Evolutionary conservation across 306 rosid species (phyloP).

Genomic region (Sindora glabra): DNA sequence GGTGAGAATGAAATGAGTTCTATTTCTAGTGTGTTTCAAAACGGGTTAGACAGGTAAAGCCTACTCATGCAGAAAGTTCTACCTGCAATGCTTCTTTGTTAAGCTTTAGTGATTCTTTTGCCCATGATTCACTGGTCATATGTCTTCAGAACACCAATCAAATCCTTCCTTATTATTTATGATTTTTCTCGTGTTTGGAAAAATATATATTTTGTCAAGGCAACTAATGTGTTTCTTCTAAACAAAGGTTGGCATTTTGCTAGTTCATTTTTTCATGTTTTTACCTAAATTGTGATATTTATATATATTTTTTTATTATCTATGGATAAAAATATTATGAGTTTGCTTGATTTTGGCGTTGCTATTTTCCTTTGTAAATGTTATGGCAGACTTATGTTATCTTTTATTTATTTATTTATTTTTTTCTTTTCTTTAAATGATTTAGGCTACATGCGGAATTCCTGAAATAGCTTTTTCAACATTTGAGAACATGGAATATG

Average conservation of each 20-base stretch:
- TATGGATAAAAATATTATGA: background rate
- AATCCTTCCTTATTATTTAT: slow-evolving; percentile 5
- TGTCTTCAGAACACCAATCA: slow-evolving; percentile 2
- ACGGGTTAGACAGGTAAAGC: background rate
- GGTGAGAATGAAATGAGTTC: too few relatives aligned
- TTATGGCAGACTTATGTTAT: slow-evolving; percentile 20
- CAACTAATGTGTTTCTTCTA: background rate
- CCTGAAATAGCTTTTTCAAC: slow-evolving; percentile 94
- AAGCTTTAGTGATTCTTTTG: background rate
- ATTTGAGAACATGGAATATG: slow-evolving; percentile 94
- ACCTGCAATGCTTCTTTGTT: background rate
- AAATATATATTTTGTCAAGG: background rate
- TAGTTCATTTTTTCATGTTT: background rate
- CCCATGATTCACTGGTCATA: background rate
- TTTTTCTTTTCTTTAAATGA: slow-evolving; percentile 22
- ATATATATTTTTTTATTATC: background rate
- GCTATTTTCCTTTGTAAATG: slow-evolving; percentile 9
- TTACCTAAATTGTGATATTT: background rate
- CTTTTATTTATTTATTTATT: too few relatives aligned
- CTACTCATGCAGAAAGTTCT: background rate
- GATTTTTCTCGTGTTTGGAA: slow-evolving; percentile 6
- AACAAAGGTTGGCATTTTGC: background rate
- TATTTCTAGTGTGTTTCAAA: too few relatives aligned
- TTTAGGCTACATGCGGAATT: slow-evolving; percentile 89
- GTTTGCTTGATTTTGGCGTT: slow-evolving; percentile 12